Evolutionary conservation across 2,329 filamentous ascomycete genomes (phyloP), one percentile per base, ranked within the genome.

Genomic region (Trichoderma harzianum): DNA sequence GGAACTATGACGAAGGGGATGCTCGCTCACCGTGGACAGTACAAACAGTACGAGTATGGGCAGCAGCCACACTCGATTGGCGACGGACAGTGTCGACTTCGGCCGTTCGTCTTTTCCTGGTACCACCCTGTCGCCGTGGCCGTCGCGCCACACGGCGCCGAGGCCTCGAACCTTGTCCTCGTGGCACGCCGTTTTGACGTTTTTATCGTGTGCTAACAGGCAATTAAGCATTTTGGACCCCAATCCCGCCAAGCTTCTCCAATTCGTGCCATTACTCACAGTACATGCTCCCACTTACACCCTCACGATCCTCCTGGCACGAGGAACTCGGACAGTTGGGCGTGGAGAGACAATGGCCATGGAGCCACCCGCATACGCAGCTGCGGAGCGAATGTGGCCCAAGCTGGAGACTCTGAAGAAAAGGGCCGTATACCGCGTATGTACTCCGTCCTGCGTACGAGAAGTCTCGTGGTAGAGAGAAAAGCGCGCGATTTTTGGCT

Each of bases 341-440:
- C 58, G 68, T 70, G 57, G 55, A 62, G 66, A 58, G 34, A 61
- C 66, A 62, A 61, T 28, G 61, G 62, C 43, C 53, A 57, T 57
- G 69, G 69, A 65, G 69, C 47, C 34, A 32, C 51, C 51, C 60
- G 58, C 61, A 65, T 57, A 58, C 69, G 60, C 51, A 57, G 34
- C 60, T 71, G 69, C 69, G 69, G 69, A 71, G 69, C 60, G 61
- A 71, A 58, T 65, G 60, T 71, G 69, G 69, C 61, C 69, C 60
- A 51, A 47, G 61, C 69, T 71, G 60, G 69, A 65, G 69, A 66
- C 61, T 3, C 51, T 58, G 47, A 57, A 34, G 51, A 71, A 71
- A 71, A 71, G 69, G 69, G 69, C 69, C 69, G 69, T 71, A 71
- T 71, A 63, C 61, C n/a, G 61, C 12, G 32, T 30, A 57, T 18